Percentiles rank a stretch among this genome's conserved stretches.
phyloP scores from a whole-genome alignment of 2,329 filamentous ascomycete species.

The Pseudopithomyces chartarum region DNA sequence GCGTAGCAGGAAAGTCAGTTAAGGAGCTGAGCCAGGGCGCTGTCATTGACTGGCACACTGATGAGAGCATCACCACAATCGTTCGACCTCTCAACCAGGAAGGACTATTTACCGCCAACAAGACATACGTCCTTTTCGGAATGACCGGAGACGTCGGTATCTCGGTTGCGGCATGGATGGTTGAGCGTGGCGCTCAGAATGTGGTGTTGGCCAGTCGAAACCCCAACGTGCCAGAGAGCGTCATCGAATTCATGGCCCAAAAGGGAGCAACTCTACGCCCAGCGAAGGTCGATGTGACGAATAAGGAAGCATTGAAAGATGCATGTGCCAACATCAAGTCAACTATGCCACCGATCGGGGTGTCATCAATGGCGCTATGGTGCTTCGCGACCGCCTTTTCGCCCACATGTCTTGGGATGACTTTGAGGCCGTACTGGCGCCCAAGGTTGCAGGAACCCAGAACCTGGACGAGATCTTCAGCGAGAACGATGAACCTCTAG shows the following conservation, averaged over 20 bases:
- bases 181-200: background rate
- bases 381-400: constrained; percentile 8
- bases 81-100: background rate
- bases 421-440: background rate
- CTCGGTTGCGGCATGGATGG: background rate
- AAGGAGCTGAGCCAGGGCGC: too few relatives aligned
- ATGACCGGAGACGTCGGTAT: background rate
- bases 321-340: constrained; percentile 4
- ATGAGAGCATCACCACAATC: background rate
- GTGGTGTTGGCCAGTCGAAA: constrained; percentile 46
- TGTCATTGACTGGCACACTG: background rate
- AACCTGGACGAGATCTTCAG: too few relatives aligned
- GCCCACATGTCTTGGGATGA: background rate
- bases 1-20: too few relatives aligned
- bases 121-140: background rate
- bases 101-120: background rate
- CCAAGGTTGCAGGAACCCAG: too few relatives aligned
- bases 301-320: background rate
- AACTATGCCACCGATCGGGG: constrained; percentile 22
- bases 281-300: constrained; percentile 18
- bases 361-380: constrained; percentile 23
- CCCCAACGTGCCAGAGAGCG: constrained; percentile 29
- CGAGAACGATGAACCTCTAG: too few relatives aligned
- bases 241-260: constrained; percentile 11
- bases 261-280: too few relatives aligned